These are phyloP conservation scores for Tanacetum coccineum DNA, from an alignment of 129 eudicot genomes.

Conservation along the genomic window DNA sequence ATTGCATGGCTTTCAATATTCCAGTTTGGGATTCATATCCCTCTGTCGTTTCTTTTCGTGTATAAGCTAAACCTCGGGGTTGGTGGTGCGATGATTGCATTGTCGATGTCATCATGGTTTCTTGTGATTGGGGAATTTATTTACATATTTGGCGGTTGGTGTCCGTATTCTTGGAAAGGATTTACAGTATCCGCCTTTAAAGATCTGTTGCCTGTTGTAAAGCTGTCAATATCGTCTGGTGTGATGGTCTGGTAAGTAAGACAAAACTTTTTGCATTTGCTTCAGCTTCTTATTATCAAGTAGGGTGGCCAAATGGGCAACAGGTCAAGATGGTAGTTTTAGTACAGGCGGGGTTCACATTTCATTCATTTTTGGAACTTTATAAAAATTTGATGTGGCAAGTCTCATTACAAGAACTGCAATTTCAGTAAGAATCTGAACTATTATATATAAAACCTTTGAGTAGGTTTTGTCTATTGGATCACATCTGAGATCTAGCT, in stretches of 20 bases:
- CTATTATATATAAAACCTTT: too few relatives aligned
- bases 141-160: slow-evolving; percentile 76
- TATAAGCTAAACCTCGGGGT: slow-evolving; percentile 36
- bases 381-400: too few relatives aligned
- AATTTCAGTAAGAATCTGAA: too few relatives aligned
- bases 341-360: too few relatives aligned
- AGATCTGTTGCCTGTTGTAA: slow-evolving; percentile 66
- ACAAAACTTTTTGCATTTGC: too few relatives aligned
- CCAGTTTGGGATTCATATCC: slow-evolving; percentile 47
- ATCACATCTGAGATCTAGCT: too few relatives aligned
- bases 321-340: too few relatives aligned
- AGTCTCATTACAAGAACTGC: too few relatives aligned
- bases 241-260: slow-evolving; percentile 85
- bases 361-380: too few relatives aligned
- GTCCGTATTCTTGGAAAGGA: slow-evolving; percentile 71
- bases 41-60: slow-evolving; percentile 52
- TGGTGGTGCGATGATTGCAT: slow-evolving; percentile 62
- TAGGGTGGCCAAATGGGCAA: too few relatives aligned
- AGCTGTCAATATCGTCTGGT: slow-evolving; percentile 82
- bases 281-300: too few relatives aligned
- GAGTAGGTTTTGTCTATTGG: too few relatives aligned
- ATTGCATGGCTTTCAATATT: slow-evolving; percentile 53
- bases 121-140: slow-evolving; percentile 54
- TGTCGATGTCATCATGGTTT: slow-evolving; percentile 54
- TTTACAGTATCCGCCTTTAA: slow-evolving; percentile 53